Base-by-base conservation (phyloP, 352 stramenopile species). In the Phytophthora uliginosa region DNA sequence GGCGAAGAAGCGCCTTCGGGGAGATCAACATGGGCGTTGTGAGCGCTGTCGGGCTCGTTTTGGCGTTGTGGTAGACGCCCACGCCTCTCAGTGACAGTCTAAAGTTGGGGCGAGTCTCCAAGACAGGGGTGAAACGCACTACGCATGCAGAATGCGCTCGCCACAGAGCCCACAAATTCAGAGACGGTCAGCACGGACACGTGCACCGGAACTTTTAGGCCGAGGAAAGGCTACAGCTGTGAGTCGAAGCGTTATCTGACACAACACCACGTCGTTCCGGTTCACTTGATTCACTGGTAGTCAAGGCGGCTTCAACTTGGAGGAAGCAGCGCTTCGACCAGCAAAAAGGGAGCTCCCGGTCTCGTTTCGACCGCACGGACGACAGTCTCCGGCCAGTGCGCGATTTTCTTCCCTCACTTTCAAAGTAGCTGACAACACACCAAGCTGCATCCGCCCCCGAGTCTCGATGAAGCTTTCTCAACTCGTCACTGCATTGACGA, bases 1-100 rank as follows among this genome's bases (percentile, higher is more conserved):
- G 42, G 18, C 77, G 81, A 9, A 92, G 63, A 3, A 83, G 64
- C 2, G 66, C 69, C 71, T 84, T 88, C 59, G 51, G 38, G 36
- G 68, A 61, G 22, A 74, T 15, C 31, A 74, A 20, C 59, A 74
- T 71, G 54, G 24, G 26, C 26, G 26, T 28, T 28, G 26, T 28
- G 26, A 2, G 26, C 4, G 26, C 26, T 28, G 26, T 28, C 26
- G 26, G 26, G 26, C 26, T 28, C 26, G 26, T 28, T 28, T 28
- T 6, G 26, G 26, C 26, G 26, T 28, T 28, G 26, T 28, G 26
- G 26, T 28, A 28, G 26, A 28, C 26, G 26, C 26, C 26, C 2
- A 28, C 4, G 0, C 26, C 26, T 28, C 26, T 6, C 26, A 28
- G 4, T 28, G 26, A 28, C 45, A 22, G 40, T 22, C 40, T 50